Evolutionary conservation across 306 rosid genomes (phyloP).

Genomic region (Pterocarpus macrocarpus): DNA sequence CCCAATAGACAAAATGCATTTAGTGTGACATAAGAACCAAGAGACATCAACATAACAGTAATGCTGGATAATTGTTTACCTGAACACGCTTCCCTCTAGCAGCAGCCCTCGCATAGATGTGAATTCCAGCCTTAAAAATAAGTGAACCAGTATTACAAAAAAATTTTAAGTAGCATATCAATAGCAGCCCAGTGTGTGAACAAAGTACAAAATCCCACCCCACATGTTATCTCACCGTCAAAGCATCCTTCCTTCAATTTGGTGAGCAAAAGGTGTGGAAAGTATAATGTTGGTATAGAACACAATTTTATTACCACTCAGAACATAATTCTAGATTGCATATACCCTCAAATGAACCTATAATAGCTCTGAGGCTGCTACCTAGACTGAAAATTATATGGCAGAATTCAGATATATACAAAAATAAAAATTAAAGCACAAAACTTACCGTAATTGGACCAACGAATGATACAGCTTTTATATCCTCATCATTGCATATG

Average conservation of each 20-base stretch:
- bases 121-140: slow-evolving; percentile 66
- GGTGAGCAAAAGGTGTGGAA: background rate
- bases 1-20: slow-evolving; percentile 18
- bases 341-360: background rate
- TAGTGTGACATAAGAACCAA: slow-evolving; percentile 29
- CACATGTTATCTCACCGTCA: background rate
- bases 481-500: slow-evolving; percentile 76
- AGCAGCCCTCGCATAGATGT: slow-evolving; percentile 72
- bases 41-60: background rate
- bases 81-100: slow-evolving; percentile 77
- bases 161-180: background rate
- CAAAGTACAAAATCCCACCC: background rate
- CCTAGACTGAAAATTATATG: background rate
- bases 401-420: background rate
- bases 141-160: slow-evolving; percentile 26
- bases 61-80: slow-evolving; percentile 48
- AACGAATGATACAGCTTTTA: slow-evolving; percentile 70
- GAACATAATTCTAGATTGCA: background rate
- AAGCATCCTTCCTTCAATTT: background rate
- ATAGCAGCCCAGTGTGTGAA: background rate
- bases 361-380: background rate
- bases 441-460: slow-evolving; percentile 72
- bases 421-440: slow-evolving; percentile 6
- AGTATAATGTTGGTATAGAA: background rate
- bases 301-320: background rate